A percentile compares a stretch with the other conserved stretches of the same genome.
These are phyloP conservation scores for Diplodia intermedia DNA, from an alignment of 2,329 filamentous ascomycete genomes.

Conservation along the genomic window DNA sequence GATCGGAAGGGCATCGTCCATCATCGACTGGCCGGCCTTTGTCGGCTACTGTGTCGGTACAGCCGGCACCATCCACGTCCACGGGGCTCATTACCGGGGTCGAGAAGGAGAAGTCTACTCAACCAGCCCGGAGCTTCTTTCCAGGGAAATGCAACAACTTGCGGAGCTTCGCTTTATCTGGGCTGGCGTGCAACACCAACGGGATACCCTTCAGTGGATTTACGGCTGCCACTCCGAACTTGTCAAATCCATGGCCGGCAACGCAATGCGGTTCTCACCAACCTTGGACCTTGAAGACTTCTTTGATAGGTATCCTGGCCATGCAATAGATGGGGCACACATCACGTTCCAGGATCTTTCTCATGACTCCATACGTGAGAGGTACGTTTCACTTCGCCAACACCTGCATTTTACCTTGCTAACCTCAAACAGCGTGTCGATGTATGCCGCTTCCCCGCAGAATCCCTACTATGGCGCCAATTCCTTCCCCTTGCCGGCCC, in stretches of 20 bases:
- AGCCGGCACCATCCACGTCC: slow-evolving; percentile 85
- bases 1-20: slow-evolving; percentile 73
- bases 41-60: slow-evolving; percentile 87
- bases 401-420: slow-evolving; percentile 17
- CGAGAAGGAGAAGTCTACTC: slow-evolving; percentile 69
- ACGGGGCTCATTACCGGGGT: slow-evolving; percentile 79
- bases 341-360: slow-evolving; percentile 72
- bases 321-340: slow-evolving; percentile 76
- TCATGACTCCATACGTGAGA: slow-evolving; percentile 66
- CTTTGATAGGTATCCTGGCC: slow-evolving; percentile 79
- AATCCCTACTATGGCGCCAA: slow-evolving; percentile 19
- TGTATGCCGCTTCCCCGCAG: slow-evolving; percentile 30
- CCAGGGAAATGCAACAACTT: slow-evolving; percentile 80
- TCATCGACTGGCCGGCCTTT: slow-evolving; percentile 85
- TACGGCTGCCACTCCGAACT: slow-evolving; percentile 81
- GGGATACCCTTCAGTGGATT: slow-evolving; percentile 77
- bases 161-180: slow-evolving; percentile 76
- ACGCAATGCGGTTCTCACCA: slow-evolving; percentile 74
- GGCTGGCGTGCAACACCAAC: slow-evolving; percentile 80
- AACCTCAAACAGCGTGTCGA: slow-evolving; percentile 27
- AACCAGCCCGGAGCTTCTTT: slow-evolving; percentile 72
- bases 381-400: slow-evolving; percentile 46
- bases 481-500: slow-evolving; percentile 31
- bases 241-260: slow-evolving; percentile 73
- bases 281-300: slow-evolving; percentile 88